phyloP scores from a whole-genome alignment of 352 stramenopile species.

The Globisporangium paddicum region DNA sequence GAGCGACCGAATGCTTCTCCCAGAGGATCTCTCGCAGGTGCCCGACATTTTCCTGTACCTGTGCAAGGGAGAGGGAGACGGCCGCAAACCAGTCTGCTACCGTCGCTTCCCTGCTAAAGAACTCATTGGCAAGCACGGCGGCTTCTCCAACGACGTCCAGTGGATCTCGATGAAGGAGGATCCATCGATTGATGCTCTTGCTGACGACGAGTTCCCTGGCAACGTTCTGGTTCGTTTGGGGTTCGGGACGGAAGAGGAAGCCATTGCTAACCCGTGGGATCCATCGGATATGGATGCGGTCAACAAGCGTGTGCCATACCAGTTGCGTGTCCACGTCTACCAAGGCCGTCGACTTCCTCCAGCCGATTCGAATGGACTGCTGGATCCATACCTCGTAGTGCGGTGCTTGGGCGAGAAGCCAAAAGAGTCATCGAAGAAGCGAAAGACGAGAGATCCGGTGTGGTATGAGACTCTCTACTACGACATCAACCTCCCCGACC shows the following conservation, averaged over 20 bases:
- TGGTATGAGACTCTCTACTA: conserved; percentile 89
- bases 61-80: conserved; percentile 60
- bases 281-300: conserved; percentile 46
- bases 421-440: conserved; percentile 67
- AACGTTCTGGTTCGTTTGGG: conserved; percentile 76
- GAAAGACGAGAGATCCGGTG: conserved; percentile 76
- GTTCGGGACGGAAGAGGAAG: conserved; percentile 72
- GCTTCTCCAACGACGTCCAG: conserved; percentile 48
- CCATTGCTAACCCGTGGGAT: conserved; percentile 52
- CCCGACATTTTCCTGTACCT: conserved; percentile 89
- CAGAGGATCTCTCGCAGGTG: conserved; percentile 68
- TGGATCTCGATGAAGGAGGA: conserved; percentile 87
- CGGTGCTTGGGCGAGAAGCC: conserved; percentile 78
- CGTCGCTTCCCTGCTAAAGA: conserved; percentile 77
- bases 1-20: conserved; percentile 70
- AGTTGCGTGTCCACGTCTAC: conserved; percentile 83
- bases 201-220: conserved; percentile 76
- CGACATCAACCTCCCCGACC: conserved; percentile 74
- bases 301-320: conserved; percentile 77
- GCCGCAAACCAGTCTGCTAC: conserved; percentile 66
- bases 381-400: conserved; percentile 82
- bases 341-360: conserved; percentile 73
- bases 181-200: conserved; percentile 65
- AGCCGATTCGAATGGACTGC: conserved; percentile 78
- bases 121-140: conserved; percentile 42